Conservation (phyloP, 2,329 filamentous ascomycete species). For the Clonostachys solani region DNA sequence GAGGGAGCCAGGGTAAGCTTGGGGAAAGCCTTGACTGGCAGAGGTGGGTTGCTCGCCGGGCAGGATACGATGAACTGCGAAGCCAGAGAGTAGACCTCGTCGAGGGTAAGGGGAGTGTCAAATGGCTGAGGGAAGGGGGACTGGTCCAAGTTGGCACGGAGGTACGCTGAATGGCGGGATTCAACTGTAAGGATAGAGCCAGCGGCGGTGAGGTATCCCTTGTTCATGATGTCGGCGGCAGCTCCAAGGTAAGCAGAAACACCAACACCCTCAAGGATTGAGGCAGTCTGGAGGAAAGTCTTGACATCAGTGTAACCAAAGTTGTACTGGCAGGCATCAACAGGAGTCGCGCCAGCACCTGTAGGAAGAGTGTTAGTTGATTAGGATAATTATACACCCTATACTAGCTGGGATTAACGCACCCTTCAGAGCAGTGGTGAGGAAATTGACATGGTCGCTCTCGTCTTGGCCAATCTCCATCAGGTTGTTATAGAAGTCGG, state of each 20-base stretch:
- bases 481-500: conserved; percentile 53
- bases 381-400: neutral
- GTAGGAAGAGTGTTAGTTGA: neutral
- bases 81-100: conserved; percentile 62
- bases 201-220: conserved; percentile 53
- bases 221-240: conserved; percentile 53
- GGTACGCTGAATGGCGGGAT: conserved; percentile 57
- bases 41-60: conserved; percentile 44
- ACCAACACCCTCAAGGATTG: conserved; percentile 61
- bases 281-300: conserved; percentile 55
- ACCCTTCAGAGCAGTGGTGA: conserved; percentile 34
- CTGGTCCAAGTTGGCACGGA: conserved; percentile 44
- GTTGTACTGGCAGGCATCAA: conserved; percentile 49
- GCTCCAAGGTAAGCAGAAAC: conserved; percentile 63
- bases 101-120: conserved; percentile 52
- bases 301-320: conserved; percentile 59
- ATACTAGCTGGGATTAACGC: neutral
- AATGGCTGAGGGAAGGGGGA: conserved; percentile 55
- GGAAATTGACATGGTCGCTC: conserved; percentile 50
- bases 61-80: conserved; percentile 56
- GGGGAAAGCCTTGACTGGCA: conserved; percentile 60
- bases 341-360: conserved; percentile 38
- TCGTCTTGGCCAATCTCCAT: conserved; percentile 51
- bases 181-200: conserved; percentile 61
- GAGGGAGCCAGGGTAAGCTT: conserved; percentile 25